phyloP scores from a whole-genome alignment of 1,284 basidiomycete genomes.

The Prillingera fragicola region DNA sequence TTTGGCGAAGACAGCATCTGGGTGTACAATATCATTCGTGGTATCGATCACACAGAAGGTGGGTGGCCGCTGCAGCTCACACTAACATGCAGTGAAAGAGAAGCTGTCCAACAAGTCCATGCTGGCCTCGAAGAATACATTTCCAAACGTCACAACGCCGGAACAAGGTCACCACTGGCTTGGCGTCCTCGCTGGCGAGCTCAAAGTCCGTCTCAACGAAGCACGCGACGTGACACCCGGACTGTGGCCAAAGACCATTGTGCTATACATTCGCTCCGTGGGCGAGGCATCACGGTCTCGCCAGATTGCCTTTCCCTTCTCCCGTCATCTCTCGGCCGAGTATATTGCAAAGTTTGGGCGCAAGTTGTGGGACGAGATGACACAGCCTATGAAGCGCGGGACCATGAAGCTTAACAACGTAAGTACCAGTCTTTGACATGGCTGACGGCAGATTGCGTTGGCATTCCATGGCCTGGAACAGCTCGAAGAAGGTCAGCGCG shows the following conservation, averaged over 20 bases:
- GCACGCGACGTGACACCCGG: conserved; percentile 66
- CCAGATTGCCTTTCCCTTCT: conserved; percentile 78
- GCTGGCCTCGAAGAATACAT: conserved; percentile 87
- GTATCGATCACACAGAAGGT: conserved; percentile 88
- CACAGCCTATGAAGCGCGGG: conserved; percentile 51
- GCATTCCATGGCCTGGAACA: conserved; percentile 77
- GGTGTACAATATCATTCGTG: conserved; percentile 78
- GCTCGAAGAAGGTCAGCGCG: conserved; percentile 73
- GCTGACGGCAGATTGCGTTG: conserved; percentile 54
- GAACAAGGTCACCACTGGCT: conserved; percentile 84
- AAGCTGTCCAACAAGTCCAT: conserved; percentile 82
- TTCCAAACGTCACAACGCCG: conserved; percentile 64
- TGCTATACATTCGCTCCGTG: conserved; percentile 69
- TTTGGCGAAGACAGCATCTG: conserved; percentile 62
- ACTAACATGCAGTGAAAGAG: conserved; percentile 63
- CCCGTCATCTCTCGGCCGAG: conserved; percentile 65
- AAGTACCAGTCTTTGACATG: conserved; percentile 1
- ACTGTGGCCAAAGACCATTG: conserved; percentile 89
- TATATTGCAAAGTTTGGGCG: conserved; percentile 70
- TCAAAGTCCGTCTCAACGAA: conserved; percentile 76
- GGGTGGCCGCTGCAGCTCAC: conserved; percentile 6
- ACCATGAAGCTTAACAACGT: conserved; percentile 63
- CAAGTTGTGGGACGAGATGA: conserved; percentile 80
- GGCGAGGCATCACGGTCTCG: conserved; percentile 61
- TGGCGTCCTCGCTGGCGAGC: conserved; percentile 79